A percentile compares a stretch with the other conserved stretches of the same genome.
Evolutionary conservation across 352 stramenopile species (phyloP).

Genomic region (Phytophthora capsici): DNA sequence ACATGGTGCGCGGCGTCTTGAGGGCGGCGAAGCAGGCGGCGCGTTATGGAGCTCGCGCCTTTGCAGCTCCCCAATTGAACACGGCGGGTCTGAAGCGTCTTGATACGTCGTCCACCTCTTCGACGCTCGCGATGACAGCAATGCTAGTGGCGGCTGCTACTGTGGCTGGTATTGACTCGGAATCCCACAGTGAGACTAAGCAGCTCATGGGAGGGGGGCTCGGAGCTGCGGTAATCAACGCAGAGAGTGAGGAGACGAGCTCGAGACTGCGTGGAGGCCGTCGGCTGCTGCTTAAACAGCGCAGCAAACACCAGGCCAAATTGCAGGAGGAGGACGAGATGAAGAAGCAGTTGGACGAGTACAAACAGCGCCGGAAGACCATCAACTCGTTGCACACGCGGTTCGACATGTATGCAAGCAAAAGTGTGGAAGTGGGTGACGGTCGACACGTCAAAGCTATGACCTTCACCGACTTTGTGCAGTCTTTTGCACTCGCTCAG

Average conservation of each 20-base stretch:
- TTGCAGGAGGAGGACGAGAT: slow-evolving; percentile 68
- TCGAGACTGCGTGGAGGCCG: slow-evolving; percentile 20
- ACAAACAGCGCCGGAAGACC: slow-evolving; percentile 43
- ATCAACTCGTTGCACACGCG: slow-evolving; percentile 52
- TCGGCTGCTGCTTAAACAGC: slow-evolving; percentile 64
- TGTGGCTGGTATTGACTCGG: slow-evolving; percentile 5
- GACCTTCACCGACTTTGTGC: slow-evolving; percentile 86
- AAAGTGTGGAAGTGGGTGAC: slow-evolving; percentile 38
- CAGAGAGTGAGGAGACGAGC: slow-evolving; percentile 28
- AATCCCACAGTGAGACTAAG: slow-evolving; percentile 11
- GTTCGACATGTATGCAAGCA: slow-evolving; percentile 70
- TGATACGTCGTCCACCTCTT: background rate
- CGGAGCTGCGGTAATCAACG: background rate
- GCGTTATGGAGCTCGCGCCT: slow-evolving; percentile 4
- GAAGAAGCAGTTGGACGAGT: slow-evolving; percentile 76
- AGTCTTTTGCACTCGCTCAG: slow-evolving; percentile 74
- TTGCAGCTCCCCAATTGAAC: background rate
- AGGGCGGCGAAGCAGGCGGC: background rate
- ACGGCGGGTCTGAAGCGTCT: background rate
- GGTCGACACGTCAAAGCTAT: slow-evolving; percentile 48
- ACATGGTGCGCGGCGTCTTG: slow-evolving; percentile 16
- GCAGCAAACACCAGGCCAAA: slow-evolving; percentile 65
- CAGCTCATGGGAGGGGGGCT: slow-evolving; percentile 10
- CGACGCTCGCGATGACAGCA: slow-evolving; percentile 15
- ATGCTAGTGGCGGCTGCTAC: slow-evolving; percentile 14